These are phyloP conservation scores for Flaveria linearis DNA, from an alignment of 129 eudicot genomes.

Conservation along the genomic window DNA sequence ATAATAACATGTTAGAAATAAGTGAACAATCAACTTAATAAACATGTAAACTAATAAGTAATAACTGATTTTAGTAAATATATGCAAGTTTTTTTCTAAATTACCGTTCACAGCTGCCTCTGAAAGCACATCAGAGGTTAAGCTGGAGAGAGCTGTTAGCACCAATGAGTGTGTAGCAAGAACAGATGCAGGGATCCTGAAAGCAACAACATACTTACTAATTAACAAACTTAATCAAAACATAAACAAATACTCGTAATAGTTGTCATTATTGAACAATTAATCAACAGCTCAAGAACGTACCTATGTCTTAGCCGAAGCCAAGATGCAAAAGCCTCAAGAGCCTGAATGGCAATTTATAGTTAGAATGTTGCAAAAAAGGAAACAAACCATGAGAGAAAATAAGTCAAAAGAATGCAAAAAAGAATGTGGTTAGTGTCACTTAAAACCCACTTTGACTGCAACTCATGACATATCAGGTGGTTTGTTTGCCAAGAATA, in stretches of 20 bases:
- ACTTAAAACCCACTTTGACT: neutral
- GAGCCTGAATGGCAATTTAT: constrained; percentile 58
- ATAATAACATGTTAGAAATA: constrained; percentile 17
- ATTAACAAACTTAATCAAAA: constrained; percentile 25
- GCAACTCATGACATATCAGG: neutral
- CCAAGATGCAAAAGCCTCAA: constrained; percentile 99
- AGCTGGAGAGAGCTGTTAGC: constrained; percentile 86
- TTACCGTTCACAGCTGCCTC: constrained; percentile 98
- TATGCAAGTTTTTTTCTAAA: neutral
- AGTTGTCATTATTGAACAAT: neutral
- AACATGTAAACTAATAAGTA: constrained; percentile 17
- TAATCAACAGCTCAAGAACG: neutral
- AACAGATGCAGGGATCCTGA: constrained; percentile 86
- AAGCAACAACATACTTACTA: constrained; percentile 29
- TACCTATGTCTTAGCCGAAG: constrained; percentile 97
- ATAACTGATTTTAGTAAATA: constrained; percentile 14
- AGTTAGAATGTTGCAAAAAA: constrained; percentile 21
- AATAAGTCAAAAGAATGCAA: constrained; percentile 5
- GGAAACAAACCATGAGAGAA: constrained; percentile 10
- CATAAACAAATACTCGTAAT: neutral
- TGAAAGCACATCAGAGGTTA: constrained; percentile 74
- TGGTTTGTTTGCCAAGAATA: neutral
- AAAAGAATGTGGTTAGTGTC: neutral
- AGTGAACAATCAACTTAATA: neutral
- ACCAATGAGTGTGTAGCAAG: constrained; percentile 96